phyloP scores from a whole-genome alignment of 805 yeast species.

The Yamadazyma philogaea region DNA sequence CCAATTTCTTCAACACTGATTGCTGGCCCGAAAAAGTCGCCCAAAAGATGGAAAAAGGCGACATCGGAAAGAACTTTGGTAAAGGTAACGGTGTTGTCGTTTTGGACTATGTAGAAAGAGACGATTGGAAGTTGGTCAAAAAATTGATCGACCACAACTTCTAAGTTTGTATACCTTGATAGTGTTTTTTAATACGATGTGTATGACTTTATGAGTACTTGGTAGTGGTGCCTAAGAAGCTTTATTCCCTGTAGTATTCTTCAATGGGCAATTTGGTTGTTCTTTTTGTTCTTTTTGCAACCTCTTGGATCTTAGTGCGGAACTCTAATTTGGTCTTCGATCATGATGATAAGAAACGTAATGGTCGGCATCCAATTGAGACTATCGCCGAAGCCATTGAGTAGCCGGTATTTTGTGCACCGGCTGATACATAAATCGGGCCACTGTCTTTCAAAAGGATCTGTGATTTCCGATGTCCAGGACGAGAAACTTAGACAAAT shows the following conservation, averaged over 20 bases:
- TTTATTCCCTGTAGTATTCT: too few species aligned
- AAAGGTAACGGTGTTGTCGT: conserved; percentile 64
- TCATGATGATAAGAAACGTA: background rate
- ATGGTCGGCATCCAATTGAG: background rate
- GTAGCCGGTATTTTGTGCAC: background rate
- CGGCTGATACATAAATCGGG: background rate
- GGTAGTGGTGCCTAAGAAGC: background rate
- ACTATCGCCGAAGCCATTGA: background rate
- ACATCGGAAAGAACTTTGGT: conserved; percentile 46
- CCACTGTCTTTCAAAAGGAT: background rate
- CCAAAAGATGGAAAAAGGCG: conserved; percentile 42
- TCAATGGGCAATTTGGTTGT: background rate
- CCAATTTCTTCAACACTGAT: conserved; percentile 64
- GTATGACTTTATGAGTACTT: background rate
- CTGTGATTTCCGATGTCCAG: background rate
- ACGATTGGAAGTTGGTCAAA: conserved; percentile 57
- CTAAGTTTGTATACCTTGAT: conserved; percentile 9
- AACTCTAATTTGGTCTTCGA: background rate
- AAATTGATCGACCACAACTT: conserved; percentile 52
- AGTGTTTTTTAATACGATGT: background rate
- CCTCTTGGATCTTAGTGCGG: conserved; percentile 8
- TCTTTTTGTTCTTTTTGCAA: conserved; percentile 1
- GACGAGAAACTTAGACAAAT: conserved; percentile 32
- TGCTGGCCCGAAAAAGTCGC: conserved; percentile 77
- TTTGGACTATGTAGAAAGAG: conserved; percentile 61